Conservation (phyloP, 768 basidiomycete genomes). For the Agrocybe praecox region DNA sequence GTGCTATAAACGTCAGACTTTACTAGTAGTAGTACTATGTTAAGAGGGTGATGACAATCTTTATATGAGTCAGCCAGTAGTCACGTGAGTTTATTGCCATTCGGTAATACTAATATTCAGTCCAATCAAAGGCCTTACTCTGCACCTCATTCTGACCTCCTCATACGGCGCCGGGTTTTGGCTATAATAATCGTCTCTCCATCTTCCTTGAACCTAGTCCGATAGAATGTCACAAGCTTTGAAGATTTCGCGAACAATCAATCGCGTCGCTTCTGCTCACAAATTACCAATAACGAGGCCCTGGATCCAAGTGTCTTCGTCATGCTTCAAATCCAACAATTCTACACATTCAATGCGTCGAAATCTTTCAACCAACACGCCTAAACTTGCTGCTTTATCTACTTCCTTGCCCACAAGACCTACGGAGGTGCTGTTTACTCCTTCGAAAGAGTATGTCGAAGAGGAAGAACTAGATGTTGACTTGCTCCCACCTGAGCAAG, state of each 20-base stretch:
- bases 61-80: too few relatives aligned
- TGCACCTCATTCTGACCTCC: background rate
- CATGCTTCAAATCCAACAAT: background rate
- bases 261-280: background rate
- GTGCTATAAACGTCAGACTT: too few relatives aligned
- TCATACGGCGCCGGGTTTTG: background rate
- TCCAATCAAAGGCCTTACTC: too few relatives aligned
- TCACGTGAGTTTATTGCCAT: too few relatives aligned
- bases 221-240: background rate
- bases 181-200: background rate
- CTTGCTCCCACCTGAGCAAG: conserved; percentile 51
- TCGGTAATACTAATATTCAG: too few relatives aligned
- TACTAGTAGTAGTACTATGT: too few relatives aligned
- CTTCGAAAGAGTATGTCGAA: conserved; percentile 55
- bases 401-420: conserved; percentile 45
- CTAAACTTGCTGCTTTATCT: conserved; percentile 36
- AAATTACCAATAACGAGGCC: background rate
- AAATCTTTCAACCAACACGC: conserved; percentile 22
- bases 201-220: too few relatives aligned
- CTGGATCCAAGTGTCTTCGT: background rate
- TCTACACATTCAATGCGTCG: background rate
- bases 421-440: conserved; percentile 52
- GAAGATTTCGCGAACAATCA: background rate
- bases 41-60: too few relatives aligned
- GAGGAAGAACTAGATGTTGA: conserved; percentile 68